These are phyloP conservation scores for Umbelopsis sp. DNA, from an alignment of 192 early-diverging fungal genomes.

Conservation along the genomic window DNA sequence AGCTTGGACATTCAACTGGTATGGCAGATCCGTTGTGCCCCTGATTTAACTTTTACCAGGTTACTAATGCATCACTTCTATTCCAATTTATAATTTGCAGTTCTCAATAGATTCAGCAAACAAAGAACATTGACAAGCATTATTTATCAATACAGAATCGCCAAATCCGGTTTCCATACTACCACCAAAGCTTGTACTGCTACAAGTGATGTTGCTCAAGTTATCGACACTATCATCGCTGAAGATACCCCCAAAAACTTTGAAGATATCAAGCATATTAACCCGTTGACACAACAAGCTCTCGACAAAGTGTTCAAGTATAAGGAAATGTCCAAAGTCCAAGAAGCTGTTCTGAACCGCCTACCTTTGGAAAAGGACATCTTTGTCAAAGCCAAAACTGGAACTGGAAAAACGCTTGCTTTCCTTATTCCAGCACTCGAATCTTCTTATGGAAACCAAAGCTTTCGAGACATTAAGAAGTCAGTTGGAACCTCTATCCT, in stretches of 20 bases:
- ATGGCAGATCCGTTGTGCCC: neutral
- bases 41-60: too few relatives aligned
- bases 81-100: neutral
- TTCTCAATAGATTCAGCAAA: neutral
- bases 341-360: constrained; percentile 74
- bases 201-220: neutral
- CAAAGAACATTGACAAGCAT: neutral
- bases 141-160: neutral
- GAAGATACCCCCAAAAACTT: constrained; percentile 38
- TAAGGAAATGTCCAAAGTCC: constrained; percentile 79
- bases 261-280: constrained; percentile 45
- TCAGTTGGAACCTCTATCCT: constrained; percentile 63
- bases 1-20: neutral
- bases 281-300: constrained; percentile 55
- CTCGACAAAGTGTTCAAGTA: constrained; percentile 71
- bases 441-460: constrained; percentile 49
- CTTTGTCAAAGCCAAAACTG: constrained; percentile 95
- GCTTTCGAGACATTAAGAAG: constrained; percentile 39
- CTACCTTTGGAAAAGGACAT: constrained; percentile 77
- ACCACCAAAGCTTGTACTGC: neutral
- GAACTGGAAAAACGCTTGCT: constrained; percentile 97
- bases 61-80: too few relatives aligned
- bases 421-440: constrained; percentile 91
- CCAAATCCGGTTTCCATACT: neutral
- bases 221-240: neutral